Evolutionary conservation across 2,329 filamentous ascomycete genomes (phyloP), one percentile per base, ranked within the genome.

Genomic region (Sporothrix phasma): DNA sequence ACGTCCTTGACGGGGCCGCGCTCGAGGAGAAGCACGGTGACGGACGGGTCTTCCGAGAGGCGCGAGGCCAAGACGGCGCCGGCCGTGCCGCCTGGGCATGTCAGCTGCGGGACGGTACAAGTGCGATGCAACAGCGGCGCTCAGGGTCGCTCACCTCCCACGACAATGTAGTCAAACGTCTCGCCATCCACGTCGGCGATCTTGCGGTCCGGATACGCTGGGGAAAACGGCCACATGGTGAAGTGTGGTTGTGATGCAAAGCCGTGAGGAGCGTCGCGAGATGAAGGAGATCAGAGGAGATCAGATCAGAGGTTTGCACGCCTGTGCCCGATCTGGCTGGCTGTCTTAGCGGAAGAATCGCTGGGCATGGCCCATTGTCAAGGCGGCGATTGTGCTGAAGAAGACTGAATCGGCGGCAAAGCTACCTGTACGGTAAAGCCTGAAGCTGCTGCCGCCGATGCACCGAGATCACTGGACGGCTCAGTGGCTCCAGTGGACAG

Each of bases 41-140:
- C 70, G n/a, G 69, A 64, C 8, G 71, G 71, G 62, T 76, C 72
- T 63, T 77, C 75, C 15, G 72, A 74, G 1, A 81, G 72, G 43
- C 79, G 75, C 24, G 76, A 76, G 3, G 79, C 79, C 59, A 81
- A 65, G 2, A 77, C 76, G 69, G 78, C 79, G 31, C 78, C 79
- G 34, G 78, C 77, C 2, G 79, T 80, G 24, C 79, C 79, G 46
- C 78, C 77, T 72, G 51, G 10, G 15, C 29, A 11, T 2, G 39
- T 13, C 5, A 15, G 51, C 39, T 22, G 7, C 22, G 8, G 10
- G 62, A 13, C 11, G 39, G 4, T 17, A 22, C 22, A 6, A 53
- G 13, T 19, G 17, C 39, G 10, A 3, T 1, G 3, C 2, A 46
- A 61, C 29, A 26, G 22, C n/a, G n/a, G n/a, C n/a, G n/a, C n/a